Evolutionary conservation across 768 basidiomycete genomes (phyloP).

Genomic region (Gymnopilus dilepis): DNA sequence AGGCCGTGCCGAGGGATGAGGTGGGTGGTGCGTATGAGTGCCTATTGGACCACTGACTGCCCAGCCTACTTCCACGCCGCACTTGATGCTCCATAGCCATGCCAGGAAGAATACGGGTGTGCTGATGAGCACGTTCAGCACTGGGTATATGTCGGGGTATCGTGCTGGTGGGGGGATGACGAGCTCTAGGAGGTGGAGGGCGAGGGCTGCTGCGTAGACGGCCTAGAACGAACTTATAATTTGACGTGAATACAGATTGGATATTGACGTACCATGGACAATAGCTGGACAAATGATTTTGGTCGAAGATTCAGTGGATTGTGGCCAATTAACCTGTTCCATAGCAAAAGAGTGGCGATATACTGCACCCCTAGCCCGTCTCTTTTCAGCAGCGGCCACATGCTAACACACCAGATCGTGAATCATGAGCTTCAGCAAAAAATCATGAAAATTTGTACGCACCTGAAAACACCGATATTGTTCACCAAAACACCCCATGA

Average conservation of each 20-base stretch:
- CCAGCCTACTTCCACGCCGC: conserved; percentile 82
- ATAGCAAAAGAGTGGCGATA: conserved; percentile 65
- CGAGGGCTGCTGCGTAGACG: conserved; percentile 57
- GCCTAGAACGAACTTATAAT: conserved; percentile 37
- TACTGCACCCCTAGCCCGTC: conserved; percentile 84
- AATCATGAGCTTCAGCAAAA: neutral
- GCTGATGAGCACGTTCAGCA: conserved; percentile 83
- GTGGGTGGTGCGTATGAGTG: conserved; percentile 11
- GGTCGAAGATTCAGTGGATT: conserved; percentile 59
- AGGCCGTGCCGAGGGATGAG: conserved; percentile 8
- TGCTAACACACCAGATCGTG: conserved; percentile 49
- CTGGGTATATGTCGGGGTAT: conserved; percentile 85
- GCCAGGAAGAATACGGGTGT: conserved; percentile 79
- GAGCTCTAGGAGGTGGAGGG: conserved; percentile 70
- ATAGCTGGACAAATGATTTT: conserved; percentile 54
- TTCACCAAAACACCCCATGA: conserved; percentile 77
- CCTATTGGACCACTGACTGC: conserved; percentile 67
- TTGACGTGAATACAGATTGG: conserved; percentile 4
- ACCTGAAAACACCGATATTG: conserved; percentile 91
- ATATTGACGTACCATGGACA: conserved; percentile 53
- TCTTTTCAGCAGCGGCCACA: conserved; percentile 88
- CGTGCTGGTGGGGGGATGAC: conserved; percentile 67
- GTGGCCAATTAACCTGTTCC: conserved; percentile 86
- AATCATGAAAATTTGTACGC: conserved; percentile 26
- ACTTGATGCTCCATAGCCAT: conserved; percentile 92